These are phyloP conservation scores for Dactylellina haptotyla DNA, from an alignment of 2,329 filamentous ascomycete genomes.

Conservation along the genomic window DNA sequence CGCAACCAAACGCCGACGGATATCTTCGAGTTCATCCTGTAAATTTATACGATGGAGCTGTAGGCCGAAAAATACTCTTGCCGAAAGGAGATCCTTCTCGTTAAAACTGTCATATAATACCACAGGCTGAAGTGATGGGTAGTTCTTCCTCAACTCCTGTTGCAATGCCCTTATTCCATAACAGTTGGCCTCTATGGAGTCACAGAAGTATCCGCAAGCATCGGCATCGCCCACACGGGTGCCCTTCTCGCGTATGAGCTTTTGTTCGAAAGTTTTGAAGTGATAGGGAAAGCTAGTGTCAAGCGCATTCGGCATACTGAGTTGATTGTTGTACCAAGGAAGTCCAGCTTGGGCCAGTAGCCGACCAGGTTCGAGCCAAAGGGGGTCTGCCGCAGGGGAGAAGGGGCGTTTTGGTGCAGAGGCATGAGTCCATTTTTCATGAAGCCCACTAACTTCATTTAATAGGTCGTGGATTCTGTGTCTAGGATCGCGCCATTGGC, in stretches of 20 bases:
- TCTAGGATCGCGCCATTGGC: constrained; percentile 15
- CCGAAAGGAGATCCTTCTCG: background rate
- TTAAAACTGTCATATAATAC: constrained; percentile 31
- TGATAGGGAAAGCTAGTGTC: constrained; percentile 37
- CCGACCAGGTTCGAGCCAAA: constrained; percentile 26
- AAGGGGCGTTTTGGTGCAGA: constrained; percentile 4
- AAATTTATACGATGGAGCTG: constrained; percentile 4
- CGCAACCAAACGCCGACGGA: background rate
- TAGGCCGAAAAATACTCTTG: constrained; percentile 23
- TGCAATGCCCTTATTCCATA: constrained; percentile 39
- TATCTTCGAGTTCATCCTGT: background rate
- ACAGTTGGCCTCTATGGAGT: constrained; percentile 30
- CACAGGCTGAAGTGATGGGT: background rate
- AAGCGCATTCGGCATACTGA: constrained; percentile 21
- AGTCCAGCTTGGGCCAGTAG: constrained; percentile 12
- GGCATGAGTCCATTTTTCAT: constrained; percentile 14
- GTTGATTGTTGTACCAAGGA: constrained; percentile 40
- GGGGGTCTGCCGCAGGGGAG: constrained; percentile 18
- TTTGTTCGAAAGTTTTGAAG: constrained; percentile 28
- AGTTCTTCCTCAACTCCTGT: constrained; percentile 22
- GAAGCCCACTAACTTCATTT: background rate
- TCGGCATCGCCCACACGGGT: constrained; percentile 15
- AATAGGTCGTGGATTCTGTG: constrained; percentile 24
- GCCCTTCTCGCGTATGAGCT: constrained; percentile 11
- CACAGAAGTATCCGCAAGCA: constrained; percentile 15